Percentiles rank a stretch among this genome's conserved stretches.
These are phyloP conservation scores for Vanilla planifolia DNA, from an alignment of 106 monocot genomes.

Conservation along the genomic window DNA sequence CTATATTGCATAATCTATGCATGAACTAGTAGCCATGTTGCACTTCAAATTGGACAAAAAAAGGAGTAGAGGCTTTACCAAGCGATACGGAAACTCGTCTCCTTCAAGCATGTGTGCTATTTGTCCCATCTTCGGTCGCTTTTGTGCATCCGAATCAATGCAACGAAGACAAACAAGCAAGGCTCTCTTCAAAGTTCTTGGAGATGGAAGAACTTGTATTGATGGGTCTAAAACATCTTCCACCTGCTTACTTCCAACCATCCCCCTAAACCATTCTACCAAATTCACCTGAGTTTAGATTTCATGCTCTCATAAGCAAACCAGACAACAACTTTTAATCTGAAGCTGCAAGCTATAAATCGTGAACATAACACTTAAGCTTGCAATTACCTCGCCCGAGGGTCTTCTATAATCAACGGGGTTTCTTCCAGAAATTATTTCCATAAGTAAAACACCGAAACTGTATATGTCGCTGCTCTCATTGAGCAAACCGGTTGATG, in stretches of 20 bases:
- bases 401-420: conserved; percentile 76
- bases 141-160: conserved; percentile 52
- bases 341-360: background rate
- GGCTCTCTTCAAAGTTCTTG: conserved; percentile 58
- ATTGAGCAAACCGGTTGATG: conserved; percentile 75
- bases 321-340: too few species aligned
- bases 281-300: conserved; percentile 56
- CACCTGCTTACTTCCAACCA: conserved; percentile 54
- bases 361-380: background rate
- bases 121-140: conserved; percentile 82
- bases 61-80: conserved; percentile 23
- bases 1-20: too few species aligned
- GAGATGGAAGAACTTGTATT: conserved; percentile 38
- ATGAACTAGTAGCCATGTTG: too few species aligned
- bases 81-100: conserved; percentile 79
- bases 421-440: conserved; percentile 72
- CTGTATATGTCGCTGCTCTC: conserved; percentile 89
- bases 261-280: conserved; percentile 87
- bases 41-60: background rate
- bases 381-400: conserved; percentile 51
- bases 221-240: conserved; percentile 72
- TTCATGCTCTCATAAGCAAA: background rate
- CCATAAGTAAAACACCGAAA: conserved; percentile 91
- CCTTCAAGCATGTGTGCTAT: conserved; percentile 86
- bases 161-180: conserved; percentile 80